Evolutionary conservation across 1,139 yeast species (phyloP).

Genomic region (Yamadazyma dendronema): DNA sequence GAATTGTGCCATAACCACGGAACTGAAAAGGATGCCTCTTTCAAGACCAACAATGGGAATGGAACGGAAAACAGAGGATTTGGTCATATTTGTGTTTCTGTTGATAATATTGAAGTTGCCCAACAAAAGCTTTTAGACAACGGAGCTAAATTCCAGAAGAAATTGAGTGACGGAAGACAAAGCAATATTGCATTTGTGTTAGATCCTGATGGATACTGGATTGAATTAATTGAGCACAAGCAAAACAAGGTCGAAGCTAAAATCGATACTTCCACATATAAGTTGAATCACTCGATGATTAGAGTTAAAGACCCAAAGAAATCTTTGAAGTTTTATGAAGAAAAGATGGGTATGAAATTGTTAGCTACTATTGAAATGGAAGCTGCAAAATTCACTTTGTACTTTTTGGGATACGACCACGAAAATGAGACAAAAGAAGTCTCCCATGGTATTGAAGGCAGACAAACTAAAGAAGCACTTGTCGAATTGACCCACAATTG

Average conservation of each 20-base stretch:
- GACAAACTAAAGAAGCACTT: conserved; percentile 58
- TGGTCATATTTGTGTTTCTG: conserved; percentile 90
- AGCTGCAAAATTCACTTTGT: conserved; percentile 77
- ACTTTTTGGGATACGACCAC: conserved; percentile 74
- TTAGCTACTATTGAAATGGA: conserved; percentile 54
- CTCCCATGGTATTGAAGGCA: conserved; percentile 25
- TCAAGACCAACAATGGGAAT: conserved; percentile 75
- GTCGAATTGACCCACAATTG: conserved; percentile 91
- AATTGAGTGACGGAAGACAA: conserved; percentile 84
- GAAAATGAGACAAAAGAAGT: conserved; percentile 35
- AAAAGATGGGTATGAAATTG: conserved; percentile 77
- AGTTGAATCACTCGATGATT: conserved; percentile 89
- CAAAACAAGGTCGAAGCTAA: conserved; percentile 36
- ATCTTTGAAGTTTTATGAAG: conserved; percentile 73
- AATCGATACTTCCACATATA: conserved; percentile 45
- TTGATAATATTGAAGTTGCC: conserved; percentile 67
- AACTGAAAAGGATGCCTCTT: conserved; percentile 58
- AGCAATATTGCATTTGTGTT: conserved; percentile 89
- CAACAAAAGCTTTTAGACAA: conserved; percentile 56
- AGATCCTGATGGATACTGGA: conserved; percentile 97
- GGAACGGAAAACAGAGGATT: conserved; percentile 83
- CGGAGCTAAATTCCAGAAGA: conserved; percentile 80
- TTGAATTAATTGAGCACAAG: conserved; percentile 76
- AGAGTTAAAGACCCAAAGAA: conserved; percentile 81
- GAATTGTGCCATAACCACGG: conserved; percentile 86